phyloP scores from a whole-genome alignment of 192 early-diverging fungal genomes.

The Podila horticola region DNA sequence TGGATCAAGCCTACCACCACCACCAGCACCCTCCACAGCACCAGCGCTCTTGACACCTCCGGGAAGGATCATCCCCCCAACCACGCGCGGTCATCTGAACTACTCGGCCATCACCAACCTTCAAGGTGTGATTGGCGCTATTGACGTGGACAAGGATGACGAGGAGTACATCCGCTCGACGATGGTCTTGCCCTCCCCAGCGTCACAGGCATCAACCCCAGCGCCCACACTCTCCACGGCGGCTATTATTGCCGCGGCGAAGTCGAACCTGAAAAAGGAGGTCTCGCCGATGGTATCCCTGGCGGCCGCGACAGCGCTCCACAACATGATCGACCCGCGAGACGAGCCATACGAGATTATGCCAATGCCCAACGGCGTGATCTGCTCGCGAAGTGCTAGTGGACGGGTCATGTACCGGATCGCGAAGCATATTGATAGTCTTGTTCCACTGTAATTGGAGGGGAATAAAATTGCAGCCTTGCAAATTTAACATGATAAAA shows the following conservation, averaged over 20 bases:
- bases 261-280: background rate
- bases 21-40: slow-evolving; percentile 23
- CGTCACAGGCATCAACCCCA: background rate
- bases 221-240: background rate
- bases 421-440: slow-evolving; percentile 44
- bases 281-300: background rate
- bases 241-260: background rate
- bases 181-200: background rate
- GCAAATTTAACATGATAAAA: too few species aligned
- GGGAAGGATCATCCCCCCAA: slow-evolving; percentile 33
- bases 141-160: slow-evolving; percentile 41
- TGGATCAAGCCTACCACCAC: slow-evolving; percentile 26
- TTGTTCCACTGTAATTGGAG: slow-evolving; percentile 1
- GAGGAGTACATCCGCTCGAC: slow-evolving; percentile 21
- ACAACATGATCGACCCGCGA: background rate
- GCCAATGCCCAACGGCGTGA: slow-evolving; percentile 30
- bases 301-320: background rate
- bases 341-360: slow-evolving; percentile 32
- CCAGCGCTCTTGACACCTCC: slow-evolving; percentile 15
- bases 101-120: slow-evolving; percentile 31
- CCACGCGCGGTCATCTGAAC: slow-evolving; percentile 29
- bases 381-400: slow-evolving; percentile 36
- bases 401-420: slow-evolving; percentile 41
- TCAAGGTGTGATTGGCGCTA: slow-evolving; percentile 22
- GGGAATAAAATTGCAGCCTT: too few species aligned